Evolutionary conservation across 164 flowering plant species (phyloP).

Genomic region (Paratinospora sagittata): DNA sequence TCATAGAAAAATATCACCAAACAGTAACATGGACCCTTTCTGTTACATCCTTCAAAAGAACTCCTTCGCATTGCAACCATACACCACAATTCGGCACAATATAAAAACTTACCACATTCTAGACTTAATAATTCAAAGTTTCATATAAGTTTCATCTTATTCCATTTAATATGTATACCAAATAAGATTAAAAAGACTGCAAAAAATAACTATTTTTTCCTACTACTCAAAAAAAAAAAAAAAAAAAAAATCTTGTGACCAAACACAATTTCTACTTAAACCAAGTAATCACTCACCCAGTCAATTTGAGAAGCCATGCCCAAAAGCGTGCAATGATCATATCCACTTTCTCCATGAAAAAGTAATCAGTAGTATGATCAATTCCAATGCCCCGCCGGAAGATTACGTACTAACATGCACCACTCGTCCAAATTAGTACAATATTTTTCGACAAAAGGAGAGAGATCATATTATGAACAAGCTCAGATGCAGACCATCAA

Average conservation of each 20-base stretch:
- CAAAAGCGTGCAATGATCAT: conserved; percentile 75
- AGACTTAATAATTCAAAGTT: background rate
- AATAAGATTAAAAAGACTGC: background rate
- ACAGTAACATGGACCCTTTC: background rate
- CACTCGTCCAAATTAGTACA: conserved; percentile 13
- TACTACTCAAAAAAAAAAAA: background rate
- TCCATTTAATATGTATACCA: background rate
- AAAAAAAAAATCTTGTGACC: background rate
- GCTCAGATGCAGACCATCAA: background rate
- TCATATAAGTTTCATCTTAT: background rate
- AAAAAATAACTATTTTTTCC: background rate
- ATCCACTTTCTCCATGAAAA: conserved; percentile 95
- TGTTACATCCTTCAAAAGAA: background rate
- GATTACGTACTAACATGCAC: conserved; percentile 57
- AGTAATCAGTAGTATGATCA: conserved; percentile 72
- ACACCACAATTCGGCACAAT: background rate
- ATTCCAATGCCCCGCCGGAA: conserved; percentile 92
- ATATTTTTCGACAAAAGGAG: background rate
- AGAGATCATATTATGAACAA: background rate
- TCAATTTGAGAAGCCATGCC: conserved; percentile 51
- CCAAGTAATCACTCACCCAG: conserved; percentile 41
- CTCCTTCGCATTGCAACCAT: background rate
- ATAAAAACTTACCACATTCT: background rate
- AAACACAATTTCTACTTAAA: background rate
- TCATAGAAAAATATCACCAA: no score